phyloP scores from a whole-genome alignment of 1,284 basidiomycete species.

The Marasmius sp. region DNA sequence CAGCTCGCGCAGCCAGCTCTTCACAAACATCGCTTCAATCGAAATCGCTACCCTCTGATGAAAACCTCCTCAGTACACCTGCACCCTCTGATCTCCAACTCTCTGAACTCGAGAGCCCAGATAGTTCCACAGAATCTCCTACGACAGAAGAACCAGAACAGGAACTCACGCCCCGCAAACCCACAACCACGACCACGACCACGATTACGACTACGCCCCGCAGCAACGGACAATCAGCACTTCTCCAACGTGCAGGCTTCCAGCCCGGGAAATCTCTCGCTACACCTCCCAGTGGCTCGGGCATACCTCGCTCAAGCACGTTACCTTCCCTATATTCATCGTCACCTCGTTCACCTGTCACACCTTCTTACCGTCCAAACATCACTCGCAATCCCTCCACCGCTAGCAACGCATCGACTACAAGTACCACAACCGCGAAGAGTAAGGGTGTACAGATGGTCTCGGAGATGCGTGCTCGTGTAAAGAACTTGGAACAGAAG shows the following conservation, averaged over 20 bases:
- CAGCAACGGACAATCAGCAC: slow-evolving; percentile 42
- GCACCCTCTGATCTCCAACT: slow-evolving; percentile 63
- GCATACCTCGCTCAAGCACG: slow-evolving; percentile 57
- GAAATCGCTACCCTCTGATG: slow-evolving; percentile 35
- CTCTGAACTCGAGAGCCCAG: slow-evolving; percentile 53
- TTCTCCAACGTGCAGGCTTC: slow-evolving; percentile 52
- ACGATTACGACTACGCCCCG: slow-evolving; percentile 23
- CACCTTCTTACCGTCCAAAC: slow-evolving; percentile 43
- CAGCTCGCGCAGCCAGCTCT: slow-evolving; percentile 26
- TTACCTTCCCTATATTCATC: slow-evolving; percentile 49
- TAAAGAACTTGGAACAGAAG: slow-evolving; percentile 78
- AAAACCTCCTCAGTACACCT: slow-evolving; percentile 55
- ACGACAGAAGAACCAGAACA: slow-evolving; percentile 12
- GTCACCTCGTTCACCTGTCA: slow-evolving; percentile 44
- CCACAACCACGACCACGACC: not conserved
- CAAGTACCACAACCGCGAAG: slow-evolving; percentile 52
- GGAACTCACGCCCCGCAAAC: slow-evolving; percentile 17
- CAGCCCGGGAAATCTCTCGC: slow-evolving; percentile 43
- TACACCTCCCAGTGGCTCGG: slow-evolving; percentile 42
- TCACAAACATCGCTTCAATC: slow-evolving; percentile 16
- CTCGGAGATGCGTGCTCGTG: slow-evolving; percentile 81
- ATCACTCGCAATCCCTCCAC: slow-evolving; percentile 42
- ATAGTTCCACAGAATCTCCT: slow-evolving; percentile 28
- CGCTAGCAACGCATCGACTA: slow-evolving; percentile 33
- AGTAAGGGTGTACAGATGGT: slow-evolving; percentile 87